Evolutionary conservation across 768 basidiomycete species (phyloP), one percentile per base, ranked within the genome.

Genomic region (Hirschioporus abietinus): DNA sequence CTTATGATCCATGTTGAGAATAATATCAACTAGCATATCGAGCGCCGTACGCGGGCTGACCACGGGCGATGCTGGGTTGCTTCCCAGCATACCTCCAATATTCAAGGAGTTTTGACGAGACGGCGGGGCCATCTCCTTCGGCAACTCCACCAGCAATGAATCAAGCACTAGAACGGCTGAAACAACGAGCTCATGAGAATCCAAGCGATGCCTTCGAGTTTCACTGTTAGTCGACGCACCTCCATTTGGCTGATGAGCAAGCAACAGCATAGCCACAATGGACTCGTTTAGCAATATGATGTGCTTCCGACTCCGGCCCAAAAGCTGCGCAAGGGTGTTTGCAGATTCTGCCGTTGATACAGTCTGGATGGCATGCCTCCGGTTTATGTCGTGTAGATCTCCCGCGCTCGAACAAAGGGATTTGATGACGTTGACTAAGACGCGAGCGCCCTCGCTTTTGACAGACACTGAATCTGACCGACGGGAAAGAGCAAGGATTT

Each of bases 231-330:
- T 0, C 30, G 25, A 76, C 86, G 69, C 76, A 91, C 93, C 87
- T 68, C 90, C 92, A 61, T 80, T 76, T 27, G 80, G 80, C 57
- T 87, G 83, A 12, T 88, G 87, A 65, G 87, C 87, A 66, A 98
- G 76, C 63, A 98, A 75, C 58, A 89, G 92, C 67, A 96, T 77
- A 4, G 92, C 92, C 58, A 97, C 86, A 24, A 96, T 81, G 1
- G 90, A 92, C 75, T 99, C 96, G 70, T 95, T 96, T 65, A 97
- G 84, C 35, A 99, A 81, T 57, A 94, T 81, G 1, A 92, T 90
- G 73, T 93, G 94, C 73, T 88, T 90, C 68, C 83, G 86, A 73
- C 92, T 93, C 68, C 89, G 83, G 26, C 86, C 85, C 20, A 96
- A 81, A 66, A 97, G 85, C 65, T 83, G 86, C 0, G 87, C 84